phyloP scores from a whole-genome alignment of 495 filamentous ascomycete species.

The Daldinia loculata region DNA sequence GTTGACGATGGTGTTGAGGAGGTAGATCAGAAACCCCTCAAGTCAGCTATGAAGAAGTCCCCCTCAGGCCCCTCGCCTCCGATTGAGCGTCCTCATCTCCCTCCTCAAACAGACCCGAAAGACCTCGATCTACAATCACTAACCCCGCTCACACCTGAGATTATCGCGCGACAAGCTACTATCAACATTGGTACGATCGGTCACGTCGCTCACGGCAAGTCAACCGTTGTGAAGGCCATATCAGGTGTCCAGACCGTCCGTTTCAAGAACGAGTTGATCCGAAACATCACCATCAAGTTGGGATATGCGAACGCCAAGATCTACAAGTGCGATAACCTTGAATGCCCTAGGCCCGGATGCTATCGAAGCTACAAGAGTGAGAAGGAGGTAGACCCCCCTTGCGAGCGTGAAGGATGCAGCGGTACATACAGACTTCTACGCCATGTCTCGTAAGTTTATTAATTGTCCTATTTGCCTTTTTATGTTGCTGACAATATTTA shows the following conservation, averaged over 20 bases:
- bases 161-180: slow-evolving; percentile 95
- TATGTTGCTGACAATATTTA: slow-evolving; percentile 46
- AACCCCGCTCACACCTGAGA: slow-evolving; percentile 89
- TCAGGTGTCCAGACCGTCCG: slow-evolving; percentile 98
- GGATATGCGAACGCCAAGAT: slow-evolving; percentile 99
- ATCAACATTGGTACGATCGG: slow-evolving; percentile 99
- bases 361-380: slow-evolving; percentile 98
- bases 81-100: slow-evolving; percentile 65
- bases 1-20: slow-evolving; percentile 52
- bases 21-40: slow-evolving; percentile 52
- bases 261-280: slow-evolving; percentile 99
- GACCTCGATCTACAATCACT: slow-evolving; percentile 80
- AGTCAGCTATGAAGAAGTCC: slow-evolving; percentile 59
- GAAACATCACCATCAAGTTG: slow-evolving; percentile 99
- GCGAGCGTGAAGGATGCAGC: slow-evolving; percentile 88
- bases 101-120: slow-evolving; percentile 88
- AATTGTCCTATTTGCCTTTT: background rate
- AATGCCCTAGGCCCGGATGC: slow-evolving; percentile 92
- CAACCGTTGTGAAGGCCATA: slow-evolving; percentile 98
- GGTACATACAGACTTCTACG: slow-evolving; percentile 85
- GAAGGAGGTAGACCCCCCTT: slow-evolving; percentile 94
- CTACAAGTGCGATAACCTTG: slow-evolving; percentile 94
- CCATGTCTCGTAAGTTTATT: slow-evolving; percentile 80
- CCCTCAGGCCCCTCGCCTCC: slow-evolving; percentile 49
- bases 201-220: slow-evolving; percentile 98